Percentiles rank a stretch among this genome's conserved stretches.
phyloP scores from a whole-genome alignment of 2,329 filamentous ascomycete genomes.

The Aspergillus proliferans region DNA sequence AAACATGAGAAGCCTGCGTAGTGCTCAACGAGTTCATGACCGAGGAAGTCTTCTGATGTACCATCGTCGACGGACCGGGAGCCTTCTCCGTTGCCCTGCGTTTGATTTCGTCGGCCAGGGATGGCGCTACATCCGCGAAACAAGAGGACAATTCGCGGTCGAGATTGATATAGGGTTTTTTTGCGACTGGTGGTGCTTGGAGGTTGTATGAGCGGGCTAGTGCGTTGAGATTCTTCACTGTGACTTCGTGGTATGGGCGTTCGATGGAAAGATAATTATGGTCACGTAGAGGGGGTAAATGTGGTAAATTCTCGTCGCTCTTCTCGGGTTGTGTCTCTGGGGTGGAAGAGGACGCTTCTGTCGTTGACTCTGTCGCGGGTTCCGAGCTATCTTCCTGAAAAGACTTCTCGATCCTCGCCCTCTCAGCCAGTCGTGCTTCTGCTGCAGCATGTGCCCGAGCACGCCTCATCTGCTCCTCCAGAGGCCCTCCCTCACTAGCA shows the following conservation, averaged over 20 bases:
- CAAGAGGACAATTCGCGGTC: constrained; percentile 74
- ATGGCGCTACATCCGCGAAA: constrained; percentile 78
- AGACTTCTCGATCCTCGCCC: constrained; percentile 18
- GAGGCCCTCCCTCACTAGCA: constrained; percentile 65
- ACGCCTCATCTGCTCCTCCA: constrained; percentile 65
- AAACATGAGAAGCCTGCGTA: constrained; percentile 51
- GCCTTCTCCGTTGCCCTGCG: constrained; percentile 53
- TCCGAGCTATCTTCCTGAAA: constrained; percentile 10
- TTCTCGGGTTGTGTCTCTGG: not conserved
- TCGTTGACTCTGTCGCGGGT: constrained; percentile 1
- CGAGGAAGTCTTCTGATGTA: constrained; percentile 34
- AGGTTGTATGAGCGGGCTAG: constrained; percentile 87
- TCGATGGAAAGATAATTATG: constrained; percentile 68
- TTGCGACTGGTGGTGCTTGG: constrained; percentile 84
- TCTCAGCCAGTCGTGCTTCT: constrained; percentile 47
- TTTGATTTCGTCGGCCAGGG: constrained; percentile 64
- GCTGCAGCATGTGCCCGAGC: constrained; percentile 71
- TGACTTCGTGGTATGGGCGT: constrained; percentile 65
- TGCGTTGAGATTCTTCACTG: constrained; percentile 70
- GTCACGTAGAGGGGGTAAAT: constrained; percentile 67
- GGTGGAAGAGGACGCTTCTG: not conserved
- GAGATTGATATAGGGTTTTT: constrained; percentile 84
- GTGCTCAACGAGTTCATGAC: constrained; percentile 57
- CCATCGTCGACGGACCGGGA: constrained; percentile 30
- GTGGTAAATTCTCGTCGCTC: constrained; percentile 23